Conservation (phyloP, 306 rosid species). For the Rosa lucieae region DNA sequence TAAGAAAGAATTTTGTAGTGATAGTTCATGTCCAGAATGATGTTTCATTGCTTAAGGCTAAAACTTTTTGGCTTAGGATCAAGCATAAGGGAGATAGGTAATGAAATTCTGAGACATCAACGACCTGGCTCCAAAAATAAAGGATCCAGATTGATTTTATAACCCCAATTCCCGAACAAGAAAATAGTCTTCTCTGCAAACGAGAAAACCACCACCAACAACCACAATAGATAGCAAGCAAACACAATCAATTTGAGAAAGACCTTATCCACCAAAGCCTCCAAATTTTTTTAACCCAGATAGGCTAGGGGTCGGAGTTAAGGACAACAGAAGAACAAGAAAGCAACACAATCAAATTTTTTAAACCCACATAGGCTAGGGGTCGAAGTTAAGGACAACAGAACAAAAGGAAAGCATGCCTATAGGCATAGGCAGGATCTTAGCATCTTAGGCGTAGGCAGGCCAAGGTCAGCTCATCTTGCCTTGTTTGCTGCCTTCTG, state of each 20-base stretch:
- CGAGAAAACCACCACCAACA: not conserved
- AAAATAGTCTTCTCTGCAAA: not conserved
- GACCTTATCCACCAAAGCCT: not conserved
- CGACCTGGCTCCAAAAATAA: too few species aligned
- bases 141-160: too few species aligned
- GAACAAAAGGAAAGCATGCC: not conserved
- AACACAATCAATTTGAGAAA: not conserved
- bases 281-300: not conserved
- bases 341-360: not conserved
- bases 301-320: not conserved
- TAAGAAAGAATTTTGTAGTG: too few species aligned
- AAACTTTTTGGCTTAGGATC: too few species aligned
- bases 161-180: not conserved
- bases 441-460: not conserved
- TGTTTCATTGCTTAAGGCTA: too few species aligned
- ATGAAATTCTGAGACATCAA: too few species aligned
- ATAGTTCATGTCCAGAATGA: too few species aligned
- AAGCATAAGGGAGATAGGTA: not conserved
- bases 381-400: not conserved
- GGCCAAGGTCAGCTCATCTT: slow-evolving; percentile 17
- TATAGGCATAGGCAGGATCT: not conserved
- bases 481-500: slow-evolving; percentile 16
- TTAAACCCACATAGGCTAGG: not conserved
- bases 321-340: not conserved
- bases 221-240: not conserved